Evolutionary conservation across 1,139 yeast species (phyloP).

Genomic region (Lodderomyces theae): DNA sequence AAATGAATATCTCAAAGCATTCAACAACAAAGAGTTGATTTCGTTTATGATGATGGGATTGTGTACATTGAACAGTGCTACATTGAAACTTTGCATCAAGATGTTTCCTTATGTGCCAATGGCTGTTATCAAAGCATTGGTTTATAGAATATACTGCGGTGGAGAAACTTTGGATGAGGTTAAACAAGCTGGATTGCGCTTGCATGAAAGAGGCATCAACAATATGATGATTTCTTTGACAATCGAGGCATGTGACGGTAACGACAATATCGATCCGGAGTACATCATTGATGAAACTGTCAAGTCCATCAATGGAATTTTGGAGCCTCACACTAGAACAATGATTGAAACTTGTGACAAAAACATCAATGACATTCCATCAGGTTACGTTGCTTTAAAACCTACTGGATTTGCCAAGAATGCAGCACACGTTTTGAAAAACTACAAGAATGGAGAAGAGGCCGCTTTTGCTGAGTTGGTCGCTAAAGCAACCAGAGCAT

Average conservation of each 20-base stretch:
- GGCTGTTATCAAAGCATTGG: slow-evolving; percentile 63
- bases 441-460: slow-evolving; percentile 47
- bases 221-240: slow-evolving; percentile 95
- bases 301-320: slow-evolving; percentile 62
- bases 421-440: slow-evolving; percentile 70
- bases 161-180: slow-evolving; percentile 79
- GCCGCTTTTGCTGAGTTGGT: slow-evolving; percentile 60
- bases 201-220: slow-evolving; percentile 72
- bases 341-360: slow-evolving; percentile 42
- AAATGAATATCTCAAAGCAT: slow-evolving; percentile 34
- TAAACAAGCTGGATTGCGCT: slow-evolving; percentile 61
- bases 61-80: slow-evolving; percentile 62
- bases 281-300: slow-evolving; percentile 66
- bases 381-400: slow-evolving; percentile 85
- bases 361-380: slow-evolving; percentile 63
- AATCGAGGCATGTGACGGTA: slow-evolving; percentile 88
- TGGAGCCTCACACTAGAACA: slow-evolving; percentile 65
- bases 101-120: slow-evolving; percentile 77
- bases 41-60: slow-evolving; percentile 66
- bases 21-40: slow-evolving; percentile 44
- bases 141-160: slow-evolving; percentile 86
- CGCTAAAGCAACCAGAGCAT: slow-evolving; percentile 58
- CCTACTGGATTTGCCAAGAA: slow-evolving; percentile 85
- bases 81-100: slow-evolving; percentile 58
- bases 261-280: slow-evolving; percentile 57